A percentile compares a stretch with the other conserved stretches of the same genome.
Conservation (phyloP, 78 protist species). For the Emiliania huxleyi region DNA sequence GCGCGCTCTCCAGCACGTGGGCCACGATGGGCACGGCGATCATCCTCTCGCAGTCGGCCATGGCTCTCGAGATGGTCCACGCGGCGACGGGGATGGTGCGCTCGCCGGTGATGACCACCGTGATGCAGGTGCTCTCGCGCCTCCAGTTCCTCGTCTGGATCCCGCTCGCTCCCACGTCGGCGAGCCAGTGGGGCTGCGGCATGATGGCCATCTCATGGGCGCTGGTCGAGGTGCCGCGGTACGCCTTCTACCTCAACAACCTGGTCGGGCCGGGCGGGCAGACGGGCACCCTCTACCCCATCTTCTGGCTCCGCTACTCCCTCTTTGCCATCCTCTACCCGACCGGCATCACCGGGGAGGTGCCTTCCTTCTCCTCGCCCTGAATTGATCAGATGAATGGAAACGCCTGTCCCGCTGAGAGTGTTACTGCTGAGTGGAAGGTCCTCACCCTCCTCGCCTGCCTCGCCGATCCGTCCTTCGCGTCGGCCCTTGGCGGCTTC, state of each 20-base stretch:
- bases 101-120: neutral
- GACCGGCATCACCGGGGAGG: conserved; percentile 1
- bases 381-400: no score
- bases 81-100: no score
- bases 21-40: no score
- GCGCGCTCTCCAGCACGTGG: no score
- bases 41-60: no score
- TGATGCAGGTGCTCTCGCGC: neutral
- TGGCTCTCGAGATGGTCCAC: no score
- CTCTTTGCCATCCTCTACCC: conserved; percentile 19
- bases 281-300: neutral
- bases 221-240: neutral
- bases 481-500: neutral
- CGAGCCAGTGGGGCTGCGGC: neutral
- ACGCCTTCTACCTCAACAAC: neutral
- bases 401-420: neutral
- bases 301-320: conserved; percentile 27
- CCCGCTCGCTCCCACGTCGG: neutral
- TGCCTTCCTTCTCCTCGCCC: neutral
- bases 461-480: neutral
- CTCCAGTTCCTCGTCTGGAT: neutral
- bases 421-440: neutral
- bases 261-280: neutral
- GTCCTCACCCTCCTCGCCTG: neutral
- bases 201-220: neutral